Conservation (phyloP, 2,329 filamentous ascomycete species). For the Penicillium sp. region DNA sequence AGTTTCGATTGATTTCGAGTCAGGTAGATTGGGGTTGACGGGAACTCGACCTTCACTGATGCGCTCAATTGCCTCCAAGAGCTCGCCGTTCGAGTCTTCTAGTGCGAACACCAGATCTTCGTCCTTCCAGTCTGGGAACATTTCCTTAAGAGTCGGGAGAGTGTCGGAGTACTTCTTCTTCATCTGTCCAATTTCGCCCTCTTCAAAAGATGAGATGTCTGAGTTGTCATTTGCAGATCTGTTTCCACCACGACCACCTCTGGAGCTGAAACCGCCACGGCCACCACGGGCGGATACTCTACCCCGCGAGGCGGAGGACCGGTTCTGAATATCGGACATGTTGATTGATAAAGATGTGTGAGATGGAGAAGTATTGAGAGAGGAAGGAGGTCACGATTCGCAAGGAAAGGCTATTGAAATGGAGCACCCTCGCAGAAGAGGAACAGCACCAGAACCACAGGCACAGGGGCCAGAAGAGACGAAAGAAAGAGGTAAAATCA, state of each 20-base stretch:
- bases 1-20: neutral
- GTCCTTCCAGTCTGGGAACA: conserved; percentile 94
- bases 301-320: conserved; percentile 78
- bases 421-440: conserved; percentile 38
- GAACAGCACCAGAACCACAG: conserved; percentile 37
- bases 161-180: conserved; percentile 84
- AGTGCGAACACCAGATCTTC: conserved; percentile 91
- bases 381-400: conserved; percentile 27
- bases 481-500: conserved; percentile 17
- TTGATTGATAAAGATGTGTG: conserved; percentile 40
- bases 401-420: conserved; percentile 24
- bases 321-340: conserved; percentile 94
- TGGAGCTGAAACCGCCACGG: conserved; percentile 68
- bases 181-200: conserved; percentile 86
- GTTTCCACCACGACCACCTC: conserved; percentile 68
- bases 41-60: conserved; percentile 48
- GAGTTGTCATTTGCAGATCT: conserved; percentile 68
- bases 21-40: neutral
- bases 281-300: conserved; percentile 87
- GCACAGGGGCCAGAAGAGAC: conserved; percentile 31
- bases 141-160: conserved; percentile 78
- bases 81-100: conserved; percentile 63
- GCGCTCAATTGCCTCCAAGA: conserved; percentile 50
- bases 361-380: conserved; percentile 24
- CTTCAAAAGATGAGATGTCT: conserved; percentile 65